A percentile compares a stretch with the other conserved stretches of the same genome.
phyloP scores from a whole-genome alignment of 139 green algal genomes.

The Deuterostichococcus epilithicus region DNA sequence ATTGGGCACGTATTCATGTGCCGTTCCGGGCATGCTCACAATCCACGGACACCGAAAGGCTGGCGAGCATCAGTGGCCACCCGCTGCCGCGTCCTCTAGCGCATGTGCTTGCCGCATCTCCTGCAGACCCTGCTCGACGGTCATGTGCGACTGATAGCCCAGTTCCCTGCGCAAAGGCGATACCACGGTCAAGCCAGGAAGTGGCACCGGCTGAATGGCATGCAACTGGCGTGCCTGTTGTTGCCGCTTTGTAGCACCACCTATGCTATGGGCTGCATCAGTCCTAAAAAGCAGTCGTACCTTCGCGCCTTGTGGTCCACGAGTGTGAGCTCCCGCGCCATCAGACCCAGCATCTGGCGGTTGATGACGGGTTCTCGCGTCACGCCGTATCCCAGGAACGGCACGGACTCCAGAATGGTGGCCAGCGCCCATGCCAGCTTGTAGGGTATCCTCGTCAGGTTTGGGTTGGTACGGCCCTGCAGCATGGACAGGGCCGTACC shows the following conservation, averaged over 20 bases:
- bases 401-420: neutral
- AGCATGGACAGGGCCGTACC: neutral
- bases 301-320: neutral
- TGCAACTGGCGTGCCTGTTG: neutral
- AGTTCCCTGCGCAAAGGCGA: neutral
- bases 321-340: neutral
- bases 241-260: neutral
- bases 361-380: neutral
- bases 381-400: neutral
- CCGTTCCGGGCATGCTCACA: too few relatives aligned
- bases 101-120: neutral
- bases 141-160: neutral
- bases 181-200: neutral
- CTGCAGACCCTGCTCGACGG: neutral
- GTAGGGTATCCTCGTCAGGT: neutral
- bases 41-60: too few relatives aligned
- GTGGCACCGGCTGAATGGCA: too few relatives aligned
- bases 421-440: neutral
- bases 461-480: neutral
- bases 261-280: neutral
- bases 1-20: too few relatives aligned
- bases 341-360: neutral
- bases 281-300: neutral
- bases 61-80: too few relatives aligned
- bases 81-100: neutral